Conservation (phyloP, 345 rosid genomes). For the Diplotaxis tenuifolia region DNA sequence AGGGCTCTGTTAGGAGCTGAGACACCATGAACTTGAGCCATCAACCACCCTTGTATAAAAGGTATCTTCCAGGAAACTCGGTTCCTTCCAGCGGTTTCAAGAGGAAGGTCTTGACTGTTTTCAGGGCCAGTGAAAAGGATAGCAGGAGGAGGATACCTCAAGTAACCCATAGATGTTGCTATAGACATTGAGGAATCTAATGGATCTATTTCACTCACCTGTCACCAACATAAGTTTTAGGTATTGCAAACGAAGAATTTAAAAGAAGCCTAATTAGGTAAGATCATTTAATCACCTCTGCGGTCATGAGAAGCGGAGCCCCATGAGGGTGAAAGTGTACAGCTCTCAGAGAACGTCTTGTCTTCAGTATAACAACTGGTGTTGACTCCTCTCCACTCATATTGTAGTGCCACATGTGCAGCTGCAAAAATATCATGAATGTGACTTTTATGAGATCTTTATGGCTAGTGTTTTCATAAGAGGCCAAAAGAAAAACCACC, state of each 20-base stretch:
- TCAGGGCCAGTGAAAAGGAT: constrained; percentile 54
- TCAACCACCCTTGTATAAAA: constrained; percentile 72
- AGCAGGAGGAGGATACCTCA: constrained; percentile 70
- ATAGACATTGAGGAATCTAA: constrained; percentile 67
- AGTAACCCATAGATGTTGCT: constrained; percentile 66
- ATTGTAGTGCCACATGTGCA: constrained; percentile 72
- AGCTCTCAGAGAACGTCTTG: constrained; percentile 77
- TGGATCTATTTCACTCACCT: constrained; percentile 85
- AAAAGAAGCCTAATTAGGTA: constrained; percentile 28
- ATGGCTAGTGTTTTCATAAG: constrained; percentile 2
- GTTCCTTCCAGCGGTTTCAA: constrained; percentile 43
- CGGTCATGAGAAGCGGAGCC: constrained; percentile 74
- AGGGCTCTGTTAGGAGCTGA: constrained; percentile 37
- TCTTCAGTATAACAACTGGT: constrained; percentile 62
- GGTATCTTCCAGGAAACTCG: constrained; percentile 64
- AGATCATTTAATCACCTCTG: constrained; percentile 55
- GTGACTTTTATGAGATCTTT: neutral
- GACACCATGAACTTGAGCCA: constrained; percentile 63
- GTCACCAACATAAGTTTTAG: constrained; percentile 32
- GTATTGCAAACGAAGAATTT: constrained; percentile 29
- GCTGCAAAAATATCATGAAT: constrained; percentile 36
- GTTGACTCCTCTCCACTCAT: constrained; percentile 55
- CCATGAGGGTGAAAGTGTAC: constrained; percentile 83
- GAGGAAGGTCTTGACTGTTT: constrained; percentile 53
- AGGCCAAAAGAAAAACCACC: constrained; percentile 41